Evolutionary conservation across 768 basidiomycete species (phyloP), one percentile per base, ranked within the genome.

Genomic region (Calocybe gangraenosa): DNA sequence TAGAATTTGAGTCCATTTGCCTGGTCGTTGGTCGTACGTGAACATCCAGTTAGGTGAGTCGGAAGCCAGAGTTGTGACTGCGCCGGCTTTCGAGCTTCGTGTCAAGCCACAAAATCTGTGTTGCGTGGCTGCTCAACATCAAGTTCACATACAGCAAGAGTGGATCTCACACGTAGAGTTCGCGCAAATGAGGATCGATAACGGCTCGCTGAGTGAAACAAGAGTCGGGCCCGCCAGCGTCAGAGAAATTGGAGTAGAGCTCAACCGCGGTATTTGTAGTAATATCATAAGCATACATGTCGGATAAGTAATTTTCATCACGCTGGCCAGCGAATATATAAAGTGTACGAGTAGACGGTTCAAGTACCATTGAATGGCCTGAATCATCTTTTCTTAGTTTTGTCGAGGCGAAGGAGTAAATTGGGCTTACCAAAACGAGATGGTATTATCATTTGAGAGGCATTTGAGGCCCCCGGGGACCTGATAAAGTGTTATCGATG

Each of bases 281-380:
- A 50, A 84, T 74, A 46, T 88, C 76, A 62, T 81, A 87, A 1
- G 80, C 70, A 42, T 83, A 85, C 86, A 90, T 87, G 60, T 90
- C 88, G 2, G 81, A 76, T 7, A 86, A 71, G 49, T 80, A 82
- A 47, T 69, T 76, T 18, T 84, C 77, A 20, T 81, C 79, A 14
- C 76, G 71, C 59, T 86, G 82, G 1, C 89, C 88, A 9, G 80
- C 86, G 51, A 90, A 84, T 34, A 91, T 81, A 59, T 78, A 84
- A 13, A 90, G 68, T 0, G 71, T 76, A 28, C 74, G 75, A 0
- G 74, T 63, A 9, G 60, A 63, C 3, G 81, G 68, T 43, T 90
- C 87, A 15, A 89, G 69, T 3, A 89, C 75, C 88, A 92, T 91
- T 3, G 87, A 87, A 63, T 91, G 88, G 0, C 87, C 85, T 83